A percentile compares a stretch with the other conserved stretches of the same genome.
Conservation (phyloP, 805 yeast genomes). For the Huiozyma sinensis region DNA sequence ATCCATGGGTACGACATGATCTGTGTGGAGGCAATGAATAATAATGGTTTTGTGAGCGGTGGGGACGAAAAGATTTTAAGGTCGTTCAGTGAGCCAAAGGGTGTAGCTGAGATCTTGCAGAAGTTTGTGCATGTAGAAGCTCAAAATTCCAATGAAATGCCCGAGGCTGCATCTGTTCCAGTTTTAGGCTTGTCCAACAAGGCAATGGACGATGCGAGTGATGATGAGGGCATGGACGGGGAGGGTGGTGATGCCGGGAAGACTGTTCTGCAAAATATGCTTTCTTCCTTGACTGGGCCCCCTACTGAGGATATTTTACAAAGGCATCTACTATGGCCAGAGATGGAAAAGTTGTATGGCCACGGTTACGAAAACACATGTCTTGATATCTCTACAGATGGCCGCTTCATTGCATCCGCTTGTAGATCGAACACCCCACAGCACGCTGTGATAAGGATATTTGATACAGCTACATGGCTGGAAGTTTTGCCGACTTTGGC, state of each 20-base stretch:
- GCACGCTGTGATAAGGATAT: conserved; percentile 80
- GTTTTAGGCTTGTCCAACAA: conserved; percentile 90
- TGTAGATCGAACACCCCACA: conserved; percentile 75
- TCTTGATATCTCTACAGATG: conserved; percentile 58
- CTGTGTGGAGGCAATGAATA: conserved; percentile 51
- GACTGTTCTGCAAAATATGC: conserved; percentile 37
- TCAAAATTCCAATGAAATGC: conserved; percentile 33
- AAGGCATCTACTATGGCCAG: conserved; percentile 90
- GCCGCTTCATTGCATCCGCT: conserved; percentile 68
- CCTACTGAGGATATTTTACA: conserved; percentile 90
- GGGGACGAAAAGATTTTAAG: conserved; percentile 93
- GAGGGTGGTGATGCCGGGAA: conserved; percentile 25
- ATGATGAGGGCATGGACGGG: conserved; percentile 33
- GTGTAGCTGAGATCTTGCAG: conserved; percentile 53
- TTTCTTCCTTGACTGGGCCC: conserved; percentile 40
- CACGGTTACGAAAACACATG: conserved; percentile 92
- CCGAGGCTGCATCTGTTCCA: conserved; percentile 84
- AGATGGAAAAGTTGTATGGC: conserved; percentile 86
- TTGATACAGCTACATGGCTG: conserved; percentile 50
- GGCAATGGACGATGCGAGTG: conserved; percentile 49
- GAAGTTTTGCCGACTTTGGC: conserved; percentile 46
- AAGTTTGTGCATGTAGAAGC: conserved; percentile 39
- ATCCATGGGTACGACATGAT: conserved; percentile 97
- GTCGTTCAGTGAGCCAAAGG: conserved; percentile 78
- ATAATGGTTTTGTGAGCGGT: conserved; percentile 70